Conservation (phyloP, 139 green algal genomes). For the Chlamydomonas sp. region DNA sequence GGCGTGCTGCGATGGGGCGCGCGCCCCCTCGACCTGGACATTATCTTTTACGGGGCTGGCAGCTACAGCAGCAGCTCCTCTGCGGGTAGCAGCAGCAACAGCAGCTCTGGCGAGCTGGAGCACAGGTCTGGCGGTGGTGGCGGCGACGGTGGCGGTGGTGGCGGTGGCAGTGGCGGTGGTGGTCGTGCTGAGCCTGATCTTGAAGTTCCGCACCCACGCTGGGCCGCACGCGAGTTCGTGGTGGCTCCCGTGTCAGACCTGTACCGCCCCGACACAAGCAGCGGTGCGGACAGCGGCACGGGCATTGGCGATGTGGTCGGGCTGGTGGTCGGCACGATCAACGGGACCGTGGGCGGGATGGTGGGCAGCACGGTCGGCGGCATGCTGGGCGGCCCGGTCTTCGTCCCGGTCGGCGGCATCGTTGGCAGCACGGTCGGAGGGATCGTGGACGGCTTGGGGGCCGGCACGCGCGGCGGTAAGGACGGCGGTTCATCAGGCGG, state of each 20-base stretch:
- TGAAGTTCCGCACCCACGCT: constrained; percentile 34
- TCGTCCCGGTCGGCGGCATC: too few relatives aligned
- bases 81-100: background rate
- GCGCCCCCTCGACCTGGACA: constrained; percentile 89
- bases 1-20: constrained; percentile 71
- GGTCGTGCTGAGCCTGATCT: constrained; percentile 12
- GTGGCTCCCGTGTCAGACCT: constrained; percentile 61
- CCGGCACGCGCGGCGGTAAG: background rate
- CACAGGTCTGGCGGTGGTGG: background rate
- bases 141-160: constrained; percentile 10
- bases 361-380: too few relatives aligned
- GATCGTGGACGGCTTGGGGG: background rate
- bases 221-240: constrained; percentile 68
- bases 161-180: constrained; percentile 45
- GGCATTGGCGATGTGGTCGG: too few relatives aligned
- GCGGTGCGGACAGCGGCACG: too few relatives aligned
- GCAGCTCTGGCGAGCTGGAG: background rate
- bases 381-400: too few relatives aligned
- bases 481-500: background rate
- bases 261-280: background rate
- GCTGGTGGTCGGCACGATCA: too few relatives aligned
- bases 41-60: constrained; percentile 79
- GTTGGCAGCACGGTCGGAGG: too few relatives aligned
- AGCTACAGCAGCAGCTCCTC: background rate
- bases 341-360: too few relatives aligned